Base-by-base conservation (phyloP, 805 yeast species). In the Candida xiaguanensis region DNA sequence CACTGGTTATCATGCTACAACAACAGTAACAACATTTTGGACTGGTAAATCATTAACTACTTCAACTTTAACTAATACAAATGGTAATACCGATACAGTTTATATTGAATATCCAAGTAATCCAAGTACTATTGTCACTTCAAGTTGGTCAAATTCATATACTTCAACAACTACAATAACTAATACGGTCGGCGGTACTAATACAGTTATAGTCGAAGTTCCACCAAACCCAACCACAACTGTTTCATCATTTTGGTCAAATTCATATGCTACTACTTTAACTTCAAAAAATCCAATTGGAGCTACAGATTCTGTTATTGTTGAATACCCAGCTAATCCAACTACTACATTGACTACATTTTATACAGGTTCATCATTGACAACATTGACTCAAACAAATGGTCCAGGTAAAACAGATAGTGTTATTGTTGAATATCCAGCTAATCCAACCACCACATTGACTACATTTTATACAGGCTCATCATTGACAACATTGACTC, bases 41-140 rank as follows among this genome's bases (percentile, higher is more conserved):
- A 5, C 15, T 13, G 26, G 15, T 22, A 20, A 22, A 6, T 4
- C 12, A 9, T 6, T 23, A 14, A 20, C 34, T 4, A 31, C 34
- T 6, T 20, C 25, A 19, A 19, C 34, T 11, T 19, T 9, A n/a
- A 17, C 16, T n/a, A 30, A 18, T 18, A 31, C 34, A 9, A 15
- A 11, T 8, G 34, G 34, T 4, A 49, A 38, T 11, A 46, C 51
- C 11, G 48, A 33, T 8, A 47, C 55, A 1, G 53, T 51, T 5
- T 34, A 39, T 13, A 37, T 50, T 13, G 44, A 13, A 19, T 19
- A 49, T 13, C 44, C 41, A 12, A 48, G 51, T 5, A 28, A 33
- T n/a, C 43, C 47, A 31, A 34, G 42, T 9, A 40, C 37, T 4
- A 42, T 48, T 1, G 18, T 40, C 18, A 47, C 51, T 14, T 23